These are phyloP conservation scores for Aspergillus brasiliensis DNA, from an alignment of 2,329 filamentous ascomycete genomes.

Conservation along the genomic window DNA sequence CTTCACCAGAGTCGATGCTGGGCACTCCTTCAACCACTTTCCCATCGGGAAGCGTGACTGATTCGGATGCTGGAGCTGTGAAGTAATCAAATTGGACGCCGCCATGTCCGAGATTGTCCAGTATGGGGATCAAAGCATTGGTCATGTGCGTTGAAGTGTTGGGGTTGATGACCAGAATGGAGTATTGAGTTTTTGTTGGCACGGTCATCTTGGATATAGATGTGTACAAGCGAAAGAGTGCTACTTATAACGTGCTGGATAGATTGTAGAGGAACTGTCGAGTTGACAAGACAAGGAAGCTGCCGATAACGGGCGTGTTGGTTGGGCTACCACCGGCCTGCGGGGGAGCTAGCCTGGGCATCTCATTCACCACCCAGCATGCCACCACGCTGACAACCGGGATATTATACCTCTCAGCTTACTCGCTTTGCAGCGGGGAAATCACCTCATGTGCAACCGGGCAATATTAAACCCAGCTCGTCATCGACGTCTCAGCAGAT, in stretches of 20 bases:
- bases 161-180: slow-evolving; percentile 49
- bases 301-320: slow-evolving; percentile 1
- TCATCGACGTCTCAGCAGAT: not conserved
- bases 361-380: not conserved
- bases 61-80: slow-evolving; percentile 37
- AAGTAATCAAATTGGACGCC: slow-evolving; percentile 44
- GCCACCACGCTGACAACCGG: not conserved
- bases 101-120: slow-evolving; percentile 38
- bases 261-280: too few species aligned
- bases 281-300: not conserved
- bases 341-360: not conserved
- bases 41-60: slow-evolving; percentile 34
- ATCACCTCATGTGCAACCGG: not conserved
- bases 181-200: slow-evolving; percentile 22
- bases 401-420: not conserved
- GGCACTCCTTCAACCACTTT: slow-evolving; percentile 55
- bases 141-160: slow-evolving; percentile 51
- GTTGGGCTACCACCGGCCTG: not conserved
- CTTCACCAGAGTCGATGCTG: slow-evolving; percentile 76
- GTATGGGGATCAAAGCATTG: slow-evolving; percentile 43
- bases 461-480: not conserved
- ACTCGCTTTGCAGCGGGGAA: not conserved
- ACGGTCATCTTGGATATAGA: not conserved
- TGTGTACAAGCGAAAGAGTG: not conserved
- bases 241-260: too few species aligned